A percentile compares a stretch with the other conserved stretches of the same genome.
Conservation (phyloP, 208 protist species). For the Leishmania braziliensis region DNA sequence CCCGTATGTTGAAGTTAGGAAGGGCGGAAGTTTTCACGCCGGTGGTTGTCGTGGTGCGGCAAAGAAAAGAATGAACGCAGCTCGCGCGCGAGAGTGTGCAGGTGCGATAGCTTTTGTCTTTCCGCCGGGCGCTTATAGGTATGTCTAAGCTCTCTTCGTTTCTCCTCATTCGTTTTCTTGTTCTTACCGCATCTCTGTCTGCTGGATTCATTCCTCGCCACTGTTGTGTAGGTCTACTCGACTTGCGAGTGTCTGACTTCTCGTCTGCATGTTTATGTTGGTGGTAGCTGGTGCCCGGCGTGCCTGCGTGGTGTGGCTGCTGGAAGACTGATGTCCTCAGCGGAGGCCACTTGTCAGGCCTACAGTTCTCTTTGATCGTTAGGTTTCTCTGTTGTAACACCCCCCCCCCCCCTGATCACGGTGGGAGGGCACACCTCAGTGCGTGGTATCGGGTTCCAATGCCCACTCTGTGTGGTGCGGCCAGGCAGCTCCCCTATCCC, state of each 20-base stretch:
- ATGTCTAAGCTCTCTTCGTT: background rate
- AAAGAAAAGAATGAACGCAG: background rate
- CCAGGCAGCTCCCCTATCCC: background rate
- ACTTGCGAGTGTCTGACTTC: background rate
- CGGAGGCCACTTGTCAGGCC: background rate
- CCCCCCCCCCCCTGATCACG: background rate
- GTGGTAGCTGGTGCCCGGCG: background rate
- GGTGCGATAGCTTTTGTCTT: background rate
- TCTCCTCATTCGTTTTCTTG: background rate
- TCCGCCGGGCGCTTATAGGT: background rate
- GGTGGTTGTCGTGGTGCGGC: background rate
- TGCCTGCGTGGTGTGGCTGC: background rate
- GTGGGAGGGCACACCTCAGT: background rate
- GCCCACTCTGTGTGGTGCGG: background rate
- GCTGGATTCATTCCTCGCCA: background rate
- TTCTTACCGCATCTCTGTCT: background rate
- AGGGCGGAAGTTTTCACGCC: no score
- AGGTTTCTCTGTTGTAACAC: background rate
- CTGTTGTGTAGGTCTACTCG: background rate
- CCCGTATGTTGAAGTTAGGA: no score
- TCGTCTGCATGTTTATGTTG: background rate
- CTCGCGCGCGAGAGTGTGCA: background rate
- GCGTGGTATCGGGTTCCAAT: background rate
- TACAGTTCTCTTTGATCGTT: background rate
- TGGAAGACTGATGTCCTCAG: background rate